Evolutionary conservation across 2,329 filamentous ascomycete genomes (phyloP).

Genomic region (Colletotrichum sp.): DNA sequence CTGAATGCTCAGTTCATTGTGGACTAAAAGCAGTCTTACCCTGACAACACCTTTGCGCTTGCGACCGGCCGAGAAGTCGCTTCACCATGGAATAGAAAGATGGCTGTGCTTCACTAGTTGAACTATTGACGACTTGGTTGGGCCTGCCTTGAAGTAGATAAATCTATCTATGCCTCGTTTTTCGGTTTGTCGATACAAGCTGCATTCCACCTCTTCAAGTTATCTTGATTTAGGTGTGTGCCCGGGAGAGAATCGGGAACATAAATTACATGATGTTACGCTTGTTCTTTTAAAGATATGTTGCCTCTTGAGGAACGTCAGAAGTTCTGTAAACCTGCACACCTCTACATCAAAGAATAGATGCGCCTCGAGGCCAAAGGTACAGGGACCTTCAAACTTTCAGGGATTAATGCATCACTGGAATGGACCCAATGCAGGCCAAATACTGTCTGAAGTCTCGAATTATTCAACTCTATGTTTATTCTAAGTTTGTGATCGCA

Average conservation of each 20-base stretch:
- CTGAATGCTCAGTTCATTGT: background rate
- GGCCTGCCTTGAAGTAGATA: background rate
- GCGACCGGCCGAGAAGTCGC: background rate
- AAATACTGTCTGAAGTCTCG: background rate
- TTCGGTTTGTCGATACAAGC: background rate
- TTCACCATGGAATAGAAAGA: background rate
- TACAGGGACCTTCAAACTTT: background rate
- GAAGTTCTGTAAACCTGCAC: fast-evolving
- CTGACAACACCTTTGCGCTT: background rate
- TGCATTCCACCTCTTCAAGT: background rate
- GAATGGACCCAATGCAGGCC: background rate
- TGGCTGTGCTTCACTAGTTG: background rate
- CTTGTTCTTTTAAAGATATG: fast-evolving
- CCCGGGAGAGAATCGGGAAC: fast-evolving
- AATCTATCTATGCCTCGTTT: background rate
- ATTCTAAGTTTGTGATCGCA: background rate
- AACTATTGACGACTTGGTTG: background rate
- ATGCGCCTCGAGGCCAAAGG: background rate
- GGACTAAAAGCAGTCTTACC: background rate
- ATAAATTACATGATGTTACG: fast-evolving
- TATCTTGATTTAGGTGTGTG: background rate
- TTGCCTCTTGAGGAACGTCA: background rate
- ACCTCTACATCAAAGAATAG: background rate
- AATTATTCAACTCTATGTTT: background rate
- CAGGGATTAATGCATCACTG: background rate